Evolutionary conservation across 805 yeast species (phyloP).

Genomic region (Maudiozyma serrabonitensis): DNA sequence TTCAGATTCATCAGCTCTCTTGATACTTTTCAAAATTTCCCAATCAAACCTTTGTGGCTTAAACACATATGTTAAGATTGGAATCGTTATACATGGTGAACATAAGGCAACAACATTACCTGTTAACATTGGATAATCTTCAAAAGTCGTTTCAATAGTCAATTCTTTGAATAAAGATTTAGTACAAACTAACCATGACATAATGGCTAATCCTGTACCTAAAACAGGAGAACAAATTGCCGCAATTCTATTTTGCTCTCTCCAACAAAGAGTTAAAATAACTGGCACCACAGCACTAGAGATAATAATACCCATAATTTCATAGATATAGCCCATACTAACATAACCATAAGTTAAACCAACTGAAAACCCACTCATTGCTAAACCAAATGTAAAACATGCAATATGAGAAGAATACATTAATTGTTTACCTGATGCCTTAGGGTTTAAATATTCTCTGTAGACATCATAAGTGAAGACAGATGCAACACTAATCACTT

Average conservation of each 20-base stretch:
- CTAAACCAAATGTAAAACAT: slow-evolving; percentile 49
- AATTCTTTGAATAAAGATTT: slow-evolving; percentile 35
- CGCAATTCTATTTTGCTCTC: slow-evolving; percentile 55
- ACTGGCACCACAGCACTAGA: slow-evolving; percentile 81
- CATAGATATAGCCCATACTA: slow-evolving; percentile 79
- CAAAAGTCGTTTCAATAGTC: slow-evolving; percentile 53
- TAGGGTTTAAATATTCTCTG: slow-evolving; percentile 70
- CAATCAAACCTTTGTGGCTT: slow-evolving; percentile 71
- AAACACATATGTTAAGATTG: slow-evolving; percentile 53
- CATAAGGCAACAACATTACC: slow-evolving; percentile 80
- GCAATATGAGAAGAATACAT: slow-evolving; percentile 59
- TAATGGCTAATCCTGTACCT: slow-evolving; percentile 65
- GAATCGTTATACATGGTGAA: slow-evolving; percentile 59
- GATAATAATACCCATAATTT: slow-evolving; percentile 82
- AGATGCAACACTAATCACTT: slow-evolving; percentile 79
- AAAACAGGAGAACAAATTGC: slow-evolving; percentile 69
- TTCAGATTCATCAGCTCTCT: slow-evolving; percentile 61
- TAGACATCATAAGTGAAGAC: slow-evolving; percentile 79
- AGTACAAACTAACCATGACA: slow-evolving; percentile 53
- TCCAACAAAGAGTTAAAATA: slow-evolving; percentile 54
- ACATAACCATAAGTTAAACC: slow-evolving; percentile 76
- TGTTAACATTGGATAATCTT: slow-evolving; percentile 79
- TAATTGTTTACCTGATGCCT: slow-evolving; percentile 64
- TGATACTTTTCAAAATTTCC: slow-evolving; percentile 48
- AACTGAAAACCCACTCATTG: slow-evolving; percentile 75